Base-by-base conservation (phyloP, 768 basidiomycete species). In the Amanita pseudoporphyria region DNA sequence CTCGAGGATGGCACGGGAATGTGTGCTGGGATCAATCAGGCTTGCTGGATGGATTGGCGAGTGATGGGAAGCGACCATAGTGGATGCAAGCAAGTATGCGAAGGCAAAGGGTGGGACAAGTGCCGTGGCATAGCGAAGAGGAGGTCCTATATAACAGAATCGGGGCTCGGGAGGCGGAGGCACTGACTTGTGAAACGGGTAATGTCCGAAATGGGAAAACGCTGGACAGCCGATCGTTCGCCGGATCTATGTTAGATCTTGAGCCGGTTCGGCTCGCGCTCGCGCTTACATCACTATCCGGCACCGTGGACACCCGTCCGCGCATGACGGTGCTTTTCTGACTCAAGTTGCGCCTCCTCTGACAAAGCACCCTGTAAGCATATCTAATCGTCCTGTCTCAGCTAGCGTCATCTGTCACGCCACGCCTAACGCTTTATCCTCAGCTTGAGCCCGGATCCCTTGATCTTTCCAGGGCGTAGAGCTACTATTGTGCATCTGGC, bases 1-100 rank as follows among this genome's bases (percentile, higher is more conserved):
- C 62, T 85, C 72, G 47, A 87, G 71, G 43, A 87, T 73, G 12
- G 76, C 81, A 12, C 78, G 78, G 1, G 79, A 77, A 62, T 87
- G 86, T 0, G 67, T 60, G 0, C 79, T 62, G 14, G 82, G 71
- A 65, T 84, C 78, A 43, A 86, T 78, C 61, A 87, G 79, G 53
- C 67, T 69, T 21, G 70, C 69, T 21, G 64, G 70, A 59, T 76
- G 71, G 52, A 72, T 51, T 13, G 67, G 59, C 13, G 68, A 67
- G 9, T 64, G 61, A 13, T 57, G 55, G 41, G 62, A 45, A 42
- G 64, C 60, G 0, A 63, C 60, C 43, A 65, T 60, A 0, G 64
- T 57, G 13, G 64, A 59, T 31, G 54, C 52, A 42, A 56, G 52
- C 24, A 60, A 52, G 40, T 62, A 60, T 45, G 52, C 54, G 39